These are phyloP conservation scores for Suhomyces sp. DNA, from an alignment of 805 yeast genomes.

Conservation along the genomic window DNA sequence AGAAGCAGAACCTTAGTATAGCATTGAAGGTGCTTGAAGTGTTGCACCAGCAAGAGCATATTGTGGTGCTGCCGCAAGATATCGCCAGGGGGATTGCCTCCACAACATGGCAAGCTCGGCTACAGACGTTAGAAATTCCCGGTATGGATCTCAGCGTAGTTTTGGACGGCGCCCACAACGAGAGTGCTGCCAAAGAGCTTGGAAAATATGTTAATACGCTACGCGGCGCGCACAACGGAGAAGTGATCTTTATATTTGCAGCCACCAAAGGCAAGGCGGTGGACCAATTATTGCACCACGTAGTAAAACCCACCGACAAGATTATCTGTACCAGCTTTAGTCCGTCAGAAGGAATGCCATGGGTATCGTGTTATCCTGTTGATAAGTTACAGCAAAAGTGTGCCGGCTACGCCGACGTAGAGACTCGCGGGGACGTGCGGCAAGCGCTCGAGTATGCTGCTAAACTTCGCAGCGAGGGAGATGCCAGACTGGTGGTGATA, in stretches of 20 bases:
- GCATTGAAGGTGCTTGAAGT: constrained; percentile 57
- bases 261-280: constrained; percentile 72
- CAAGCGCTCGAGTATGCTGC: constrained; percentile 13
- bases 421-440: constrained; percentile 9
- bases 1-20: constrained; percentile 62
- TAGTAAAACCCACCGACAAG: constrained; percentile 50
- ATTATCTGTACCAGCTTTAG: constrained; percentile 65
- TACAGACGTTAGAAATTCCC: constrained; percentile 46
- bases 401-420: constrained; percentile 19
- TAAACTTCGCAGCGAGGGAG: constrained; percentile 11
- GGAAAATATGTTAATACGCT: constrained; percentile 44
- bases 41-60: constrained; percentile 32
- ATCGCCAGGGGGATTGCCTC: constrained; percentile 50
- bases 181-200: constrained; percentile 76
- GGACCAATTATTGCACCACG: constrained; percentile 46
- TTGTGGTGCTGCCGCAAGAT: constrained; percentile 35
- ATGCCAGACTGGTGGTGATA: constrained; percentile 30
- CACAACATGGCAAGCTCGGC: constrained; percentile 84
- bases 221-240: constrained; percentile 17
- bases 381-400: constrained; percentile 28
- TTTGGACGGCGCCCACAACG: constrained; percentile 93
- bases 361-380: constrained; percentile 60
- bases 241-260: constrained; percentile 63
- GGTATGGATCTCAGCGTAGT: constrained; percentile 36
- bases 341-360: constrained; percentile 87